Base-by-base conservation (phyloP, 371 early-diverging fungal species). In the Apophysomyces ossiformis region DNA sequence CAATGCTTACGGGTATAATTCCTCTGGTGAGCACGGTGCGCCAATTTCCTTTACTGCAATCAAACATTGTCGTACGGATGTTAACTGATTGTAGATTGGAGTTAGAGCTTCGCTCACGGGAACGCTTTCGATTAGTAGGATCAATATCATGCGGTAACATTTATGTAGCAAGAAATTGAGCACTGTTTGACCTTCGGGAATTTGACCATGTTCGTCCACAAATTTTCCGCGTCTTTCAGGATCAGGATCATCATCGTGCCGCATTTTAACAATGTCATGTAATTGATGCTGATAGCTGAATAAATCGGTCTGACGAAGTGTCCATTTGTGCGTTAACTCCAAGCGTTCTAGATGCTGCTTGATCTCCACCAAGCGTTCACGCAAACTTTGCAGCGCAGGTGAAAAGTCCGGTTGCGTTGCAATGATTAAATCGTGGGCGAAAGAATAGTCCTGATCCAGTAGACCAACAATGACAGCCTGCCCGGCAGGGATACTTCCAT, bases 111-210 rank as follows among this genome's bases (percentile, higher is more conserved):
- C 94, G 7, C 89, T 89, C 8, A 96, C 90, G 7, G 95, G 94
- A 45, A 93, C 90, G 61, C 91, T 90, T 13, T 90, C 87, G 61
- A 86, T 85, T 54, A 89, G 70, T 13, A 96, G 78, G 57, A 89
- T 91, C 69, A 95, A 90, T 21, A 96, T 86, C 60, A 93, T 73
- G 50, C 91, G 83, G 72, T 95, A 94, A 78, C 96, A 95, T 70
- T 93, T 93, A 75, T 93, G 92, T 37, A 96, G 84, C 70, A 96
- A 75, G 62, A 91, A 93, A 61, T 93, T 87, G 6, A 95, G 73
- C 6, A 79, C 72, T 0, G 85, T 87, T 69, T 93, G 92, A 6
- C 92, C 92, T 65, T 85, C 85, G 1, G 88, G 86, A 6, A 89
- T 82, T 43, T 85, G 72, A 16, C 92, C 92, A 15, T 85, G 71